Conservation (phyloP, 768 basidiomycete species). For the Tricholoma sp. region DNA sequence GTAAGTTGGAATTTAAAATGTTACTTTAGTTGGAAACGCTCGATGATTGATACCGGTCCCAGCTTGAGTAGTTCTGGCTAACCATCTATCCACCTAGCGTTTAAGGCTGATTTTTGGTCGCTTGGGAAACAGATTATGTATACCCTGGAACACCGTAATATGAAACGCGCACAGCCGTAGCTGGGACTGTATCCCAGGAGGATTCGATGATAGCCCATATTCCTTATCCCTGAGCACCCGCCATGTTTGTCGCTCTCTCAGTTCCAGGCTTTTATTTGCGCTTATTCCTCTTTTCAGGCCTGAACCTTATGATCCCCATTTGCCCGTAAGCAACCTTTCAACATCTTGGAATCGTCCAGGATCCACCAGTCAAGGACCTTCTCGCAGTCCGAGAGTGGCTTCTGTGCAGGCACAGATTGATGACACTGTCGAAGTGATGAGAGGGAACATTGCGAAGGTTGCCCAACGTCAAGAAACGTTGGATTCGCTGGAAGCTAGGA, state of each 20-base stretch:
- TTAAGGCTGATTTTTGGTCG: neutral
- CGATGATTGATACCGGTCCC: too few relatives aligned
- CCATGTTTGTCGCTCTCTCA: neutral
- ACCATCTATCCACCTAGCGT: neutral
- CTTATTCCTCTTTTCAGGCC: neutral
- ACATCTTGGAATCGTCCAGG: neutral
- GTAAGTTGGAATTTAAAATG: too few relatives aligned
- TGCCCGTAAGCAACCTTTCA: neutral
- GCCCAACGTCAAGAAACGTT: constrained; percentile 89
- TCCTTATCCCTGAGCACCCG: neutral
- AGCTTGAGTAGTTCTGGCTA: neutral
- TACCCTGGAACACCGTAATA: neutral
- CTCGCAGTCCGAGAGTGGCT: constrained; percentile 27
- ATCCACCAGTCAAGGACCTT: neutral
- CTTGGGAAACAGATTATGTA: neutral
- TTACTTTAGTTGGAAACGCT: too few relatives aligned
- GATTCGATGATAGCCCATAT: neutral
- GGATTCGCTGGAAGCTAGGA: constrained; percentile 93
- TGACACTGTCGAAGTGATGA: constrained; percentile 93
- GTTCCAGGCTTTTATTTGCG: neutral
- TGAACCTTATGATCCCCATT: constrained; percentile 1
- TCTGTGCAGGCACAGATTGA: constrained; percentile 93
- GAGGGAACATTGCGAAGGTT: constrained; percentile 91
- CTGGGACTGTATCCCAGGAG: neutral
- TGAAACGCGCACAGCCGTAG: neutral